Conservation (phyloP, 2,329 filamentous ascomycete genomes). For the Fusarium brachygibbosum region DNA sequence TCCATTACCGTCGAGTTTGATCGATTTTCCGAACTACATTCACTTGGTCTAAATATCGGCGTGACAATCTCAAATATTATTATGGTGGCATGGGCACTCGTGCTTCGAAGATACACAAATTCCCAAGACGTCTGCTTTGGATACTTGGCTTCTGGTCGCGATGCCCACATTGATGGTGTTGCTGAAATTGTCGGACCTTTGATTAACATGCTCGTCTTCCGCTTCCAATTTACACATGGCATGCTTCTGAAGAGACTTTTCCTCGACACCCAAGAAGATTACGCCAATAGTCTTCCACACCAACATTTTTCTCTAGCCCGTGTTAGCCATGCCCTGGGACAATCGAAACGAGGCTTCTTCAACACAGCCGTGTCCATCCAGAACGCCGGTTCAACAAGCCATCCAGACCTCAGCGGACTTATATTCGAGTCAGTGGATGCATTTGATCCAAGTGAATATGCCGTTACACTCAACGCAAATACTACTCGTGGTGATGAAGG, state of each 20-base stretch:
- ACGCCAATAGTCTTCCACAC: slow-evolving; percentile 55
- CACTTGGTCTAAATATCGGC: slow-evolving; percentile 37
- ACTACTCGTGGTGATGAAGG: slow-evolving; percentile 44
- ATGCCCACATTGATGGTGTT: slow-evolving; percentile 35
- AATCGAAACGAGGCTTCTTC: slow-evolving; percentile 48
- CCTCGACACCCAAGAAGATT: slow-evolving; percentile 43
- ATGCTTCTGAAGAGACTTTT: slow-evolving; percentile 55
- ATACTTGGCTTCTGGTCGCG: slow-evolving; percentile 42
- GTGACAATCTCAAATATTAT: slow-evolving; percentile 65
- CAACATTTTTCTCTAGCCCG: slow-evolving; percentile 65
- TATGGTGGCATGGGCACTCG: slow-evolving; percentile 66
- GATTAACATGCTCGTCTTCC: slow-evolving; percentile 67
- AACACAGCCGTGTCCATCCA: slow-evolving; percentile 55
- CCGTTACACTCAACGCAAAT: slow-evolving; percentile 51
- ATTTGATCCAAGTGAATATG: slow-evolving; percentile 51
- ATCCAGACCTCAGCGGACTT: slow-evolving; percentile 4
- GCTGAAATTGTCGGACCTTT: slow-evolving; percentile 40
- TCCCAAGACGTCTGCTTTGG: slow-evolving; percentile 66
- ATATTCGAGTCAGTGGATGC: slow-evolving; percentile 37
- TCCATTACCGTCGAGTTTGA: slow-evolving; percentile 19
- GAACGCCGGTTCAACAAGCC: slow-evolving; percentile 26
- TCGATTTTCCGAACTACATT: slow-evolving; percentile 13
- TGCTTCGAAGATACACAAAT: slow-evolving; percentile 63
- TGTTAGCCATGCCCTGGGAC: slow-evolving; percentile 54
- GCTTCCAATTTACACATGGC: slow-evolving; percentile 53